Percentiles rank a stretch among this genome's conserved stretches.
Evolutionary conservation across 1,284 basidiomycete genomes (phyloP).

Genomic region (Veloboletus limbatus): DNA sequence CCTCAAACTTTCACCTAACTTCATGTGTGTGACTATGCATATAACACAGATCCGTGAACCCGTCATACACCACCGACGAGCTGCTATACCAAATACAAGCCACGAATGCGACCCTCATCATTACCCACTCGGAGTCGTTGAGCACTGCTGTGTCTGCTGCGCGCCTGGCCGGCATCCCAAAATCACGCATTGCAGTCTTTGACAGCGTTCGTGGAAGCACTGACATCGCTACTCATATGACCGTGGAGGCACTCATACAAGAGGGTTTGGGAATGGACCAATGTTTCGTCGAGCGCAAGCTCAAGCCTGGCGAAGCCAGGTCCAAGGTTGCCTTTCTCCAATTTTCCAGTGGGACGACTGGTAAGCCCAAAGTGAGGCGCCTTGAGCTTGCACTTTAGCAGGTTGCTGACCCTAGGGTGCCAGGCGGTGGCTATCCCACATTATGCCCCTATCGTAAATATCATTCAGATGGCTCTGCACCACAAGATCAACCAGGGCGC

Average conservation of each 20-base stretch:
- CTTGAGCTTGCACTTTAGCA: background rate
- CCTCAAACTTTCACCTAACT: too few species aligned
- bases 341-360: slow-evolving; percentile 75
- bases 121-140: slow-evolving; percentile 56
- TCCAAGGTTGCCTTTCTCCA: slow-evolving; percentile 71
- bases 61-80: slow-evolving; percentile 66
- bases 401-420: background rate
- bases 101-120: slow-evolving; percentile 54
- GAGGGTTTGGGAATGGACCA: slow-evolving; percentile 36
- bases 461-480: slow-evolving; percentile 52
- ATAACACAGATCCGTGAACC: slow-evolving; percentile 50
- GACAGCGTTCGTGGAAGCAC: slow-evolving; percentile 28
- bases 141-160: slow-evolving; percentile 56
- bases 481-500: slow-evolving; percentile 43
- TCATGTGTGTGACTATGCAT: too few species aligned
- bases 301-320: slow-evolving; percentile 62
- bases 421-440: slow-evolving; percentile 68
- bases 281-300: slow-evolving; percentile 40
- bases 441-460: slow-evolving; percentile 55
- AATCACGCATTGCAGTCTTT: slow-evolving; percentile 52
- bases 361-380: slow-evolving; percentile 51
- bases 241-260: slow-evolving; percentile 39
- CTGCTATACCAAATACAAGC: slow-evolving; percentile 58
- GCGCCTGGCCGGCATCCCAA: slow-evolving; percentile 46
- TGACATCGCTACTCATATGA: slow-evolving; percentile 29